These are phyloP conservation scores for Eragrostis curvula DNA, from an alignment of 176 grass and related monocot species.

Conservation along the genomic window DNA sequence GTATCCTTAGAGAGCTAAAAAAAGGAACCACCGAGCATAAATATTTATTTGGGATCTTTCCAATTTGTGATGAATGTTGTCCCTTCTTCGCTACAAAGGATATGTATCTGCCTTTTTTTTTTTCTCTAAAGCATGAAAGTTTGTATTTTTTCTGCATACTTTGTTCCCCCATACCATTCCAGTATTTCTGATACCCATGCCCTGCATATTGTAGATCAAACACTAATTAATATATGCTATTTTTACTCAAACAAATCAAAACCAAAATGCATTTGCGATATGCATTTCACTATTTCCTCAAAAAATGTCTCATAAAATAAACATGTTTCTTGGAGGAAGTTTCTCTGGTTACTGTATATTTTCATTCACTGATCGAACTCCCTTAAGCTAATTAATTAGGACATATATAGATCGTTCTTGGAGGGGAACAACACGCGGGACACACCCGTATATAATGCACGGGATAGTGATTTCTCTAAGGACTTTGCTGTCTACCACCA, in stretches of 20 bases:
- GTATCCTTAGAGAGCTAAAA: neutral
- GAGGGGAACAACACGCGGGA: neutral
- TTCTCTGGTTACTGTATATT: neutral
- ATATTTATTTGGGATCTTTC: neutral
- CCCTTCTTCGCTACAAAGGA: neutral
- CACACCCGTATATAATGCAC: slow-evolving; percentile 7
- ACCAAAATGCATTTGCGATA: neutral
- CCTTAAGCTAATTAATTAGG: too few species aligned
- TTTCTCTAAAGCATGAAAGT: neutral
- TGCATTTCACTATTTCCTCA: neutral
- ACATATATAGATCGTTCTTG: too few species aligned
- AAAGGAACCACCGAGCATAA: neutral
- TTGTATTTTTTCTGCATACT: neutral
- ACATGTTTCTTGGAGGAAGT: neutral
- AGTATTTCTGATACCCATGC: neutral
- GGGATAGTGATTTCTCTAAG: neutral
- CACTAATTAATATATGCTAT: neutral
- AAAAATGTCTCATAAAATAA: neutral
- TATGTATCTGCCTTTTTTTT: neutral
- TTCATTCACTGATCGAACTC: neutral
- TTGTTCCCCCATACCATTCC: neutral
- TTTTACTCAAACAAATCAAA: neutral
- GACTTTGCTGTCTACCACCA: neutral
- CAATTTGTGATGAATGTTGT: neutral
- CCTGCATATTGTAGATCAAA: slow-evolving; percentile 27